phyloP scores from a whole-genome alignment of 768 basidiomycete genomes.

The Kwoniella heveanensis region DNA sequence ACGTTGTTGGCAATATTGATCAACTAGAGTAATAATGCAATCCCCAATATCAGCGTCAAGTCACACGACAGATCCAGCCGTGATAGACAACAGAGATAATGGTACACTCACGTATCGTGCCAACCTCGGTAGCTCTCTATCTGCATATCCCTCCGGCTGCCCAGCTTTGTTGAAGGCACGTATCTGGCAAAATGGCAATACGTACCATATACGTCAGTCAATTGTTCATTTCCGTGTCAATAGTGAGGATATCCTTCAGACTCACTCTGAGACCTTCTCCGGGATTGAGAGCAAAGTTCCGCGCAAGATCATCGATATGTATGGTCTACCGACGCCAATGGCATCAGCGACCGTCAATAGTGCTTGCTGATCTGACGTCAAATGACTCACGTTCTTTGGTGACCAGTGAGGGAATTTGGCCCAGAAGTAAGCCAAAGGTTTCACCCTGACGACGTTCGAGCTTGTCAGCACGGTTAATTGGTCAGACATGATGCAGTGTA shows the following conservation, averaged over 20 bases:
- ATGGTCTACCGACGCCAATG: too few species aligned
- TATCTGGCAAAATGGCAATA: constrained; percentile 57
- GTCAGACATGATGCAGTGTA: background rate
- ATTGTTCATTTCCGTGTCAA: background rate
- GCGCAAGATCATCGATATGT: constrained; percentile 83
- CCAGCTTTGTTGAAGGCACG: constrained; percentile 78
- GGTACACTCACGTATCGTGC: constrained; percentile 35
- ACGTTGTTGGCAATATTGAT: constrained; percentile 63
- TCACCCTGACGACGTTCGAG: constrained; percentile 32
- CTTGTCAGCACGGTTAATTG: background rate
- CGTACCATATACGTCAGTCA: background rate
- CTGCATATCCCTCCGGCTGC: constrained; percentile 63
- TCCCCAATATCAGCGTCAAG: background rate
- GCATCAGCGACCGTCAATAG: too few species aligned
- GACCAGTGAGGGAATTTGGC: constrained; percentile 78
- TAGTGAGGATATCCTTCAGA: background rate
- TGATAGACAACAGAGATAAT: background rate
- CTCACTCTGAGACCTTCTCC: constrained; percentile 70
- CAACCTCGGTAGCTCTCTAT: constrained; percentile 64
- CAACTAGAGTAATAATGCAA: constrained; percentile 60
- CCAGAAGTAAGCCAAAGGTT: constrained; percentile 69
- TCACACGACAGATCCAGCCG: background rate
- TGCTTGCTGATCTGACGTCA: too few species aligned
- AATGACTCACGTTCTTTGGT: constrained; percentile 36
- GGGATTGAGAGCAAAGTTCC: constrained; percentile 87